Conservation (phyloP, 331 rosid genomes). For the Pyrus hybrid region DNA sequence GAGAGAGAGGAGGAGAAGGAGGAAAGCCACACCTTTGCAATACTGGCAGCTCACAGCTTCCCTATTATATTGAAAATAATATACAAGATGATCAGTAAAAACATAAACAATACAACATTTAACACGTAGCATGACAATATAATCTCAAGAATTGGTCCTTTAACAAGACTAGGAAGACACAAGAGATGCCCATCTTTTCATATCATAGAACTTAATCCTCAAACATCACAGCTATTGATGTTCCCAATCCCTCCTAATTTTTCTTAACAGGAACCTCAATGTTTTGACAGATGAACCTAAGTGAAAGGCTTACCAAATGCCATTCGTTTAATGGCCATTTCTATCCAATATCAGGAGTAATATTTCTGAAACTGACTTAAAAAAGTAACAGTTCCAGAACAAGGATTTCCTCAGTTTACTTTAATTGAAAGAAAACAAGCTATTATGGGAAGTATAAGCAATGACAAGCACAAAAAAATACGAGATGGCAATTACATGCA, state of each 20-base stretch:
- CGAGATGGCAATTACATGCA: neutral
- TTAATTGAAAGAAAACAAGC: neutral
- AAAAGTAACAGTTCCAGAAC: neutral
- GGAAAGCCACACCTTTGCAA: constrained; percentile 10
- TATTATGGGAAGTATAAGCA: neutral
- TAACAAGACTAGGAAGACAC: neutral
- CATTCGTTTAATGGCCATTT: neutral
- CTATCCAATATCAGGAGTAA: neutral
- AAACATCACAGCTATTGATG: neutral
- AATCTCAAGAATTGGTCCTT: neutral
- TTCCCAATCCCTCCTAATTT: neutral
- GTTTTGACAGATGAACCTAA: neutral
- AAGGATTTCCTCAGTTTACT: neutral
- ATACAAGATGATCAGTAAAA: neutral
- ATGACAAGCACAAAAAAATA: neutral
- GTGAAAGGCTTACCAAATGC: neutral
- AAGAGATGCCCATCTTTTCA: neutral
- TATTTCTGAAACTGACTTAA: neutral
- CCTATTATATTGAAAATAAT: neutral
- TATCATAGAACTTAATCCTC: neutral
- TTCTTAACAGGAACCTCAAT: neutral
- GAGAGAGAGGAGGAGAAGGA: no score
- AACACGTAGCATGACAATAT: neutral
- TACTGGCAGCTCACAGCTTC: constrained; percentile 15
- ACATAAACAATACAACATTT: neutral